Base-by-base conservation (phyloP, 768 basidiomycete genomes). In the Leccinellum albellum region DNA sequence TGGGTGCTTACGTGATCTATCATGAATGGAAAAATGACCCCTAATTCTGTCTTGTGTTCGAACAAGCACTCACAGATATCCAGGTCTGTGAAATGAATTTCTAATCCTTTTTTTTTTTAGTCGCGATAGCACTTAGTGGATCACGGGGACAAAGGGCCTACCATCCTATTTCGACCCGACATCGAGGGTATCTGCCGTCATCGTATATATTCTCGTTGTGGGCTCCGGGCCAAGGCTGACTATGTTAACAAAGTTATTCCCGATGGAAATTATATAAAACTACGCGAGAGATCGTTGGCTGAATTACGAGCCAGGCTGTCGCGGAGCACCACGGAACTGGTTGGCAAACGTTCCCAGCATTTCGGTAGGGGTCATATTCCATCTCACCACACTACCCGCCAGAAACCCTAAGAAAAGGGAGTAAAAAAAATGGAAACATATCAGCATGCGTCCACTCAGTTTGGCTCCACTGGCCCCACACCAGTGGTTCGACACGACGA, bases 341-440 rank as follows among this genome's bases (percentile, higher is more conserved):
- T 54, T 51, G 12, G 45, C 14, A 31, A 67, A 47, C 10, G 51
- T 62, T 9, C 57, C 60, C 12, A 64, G 7, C 63, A 67, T 69
- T 57, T 69, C 56, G 20, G 61, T 59, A 13, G 67, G 65, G 15
- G 63, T 69, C 63, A 68, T 70, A 17, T 62, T 67, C 67, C 70
- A 71, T 58, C 70, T 66, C 31, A 70, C 55, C 24, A 63, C 63
- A 20, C 71, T 72, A 6, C 68, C 71, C 20, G 69, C 64, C 47
- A 71, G 53, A 58, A 68, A 72, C 20, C 70, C 70, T 71, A 44
- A 21, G 8, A 17, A 35, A 1, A 21, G n/a, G n/a, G n/a, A n/a
- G n/a, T n/a, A n/a, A 48, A 29, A 28, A 33, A 26, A 12, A 1
- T 31, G 21, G 17, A 3, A 31, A n/a, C 13, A n/a, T 17, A 50